Percentiles rank a stretch among this genome's conserved stretches.
phyloP scores from a whole-genome alignment of 75 land plant genomes.

The Chamaecyparis obtusa region DNA sequence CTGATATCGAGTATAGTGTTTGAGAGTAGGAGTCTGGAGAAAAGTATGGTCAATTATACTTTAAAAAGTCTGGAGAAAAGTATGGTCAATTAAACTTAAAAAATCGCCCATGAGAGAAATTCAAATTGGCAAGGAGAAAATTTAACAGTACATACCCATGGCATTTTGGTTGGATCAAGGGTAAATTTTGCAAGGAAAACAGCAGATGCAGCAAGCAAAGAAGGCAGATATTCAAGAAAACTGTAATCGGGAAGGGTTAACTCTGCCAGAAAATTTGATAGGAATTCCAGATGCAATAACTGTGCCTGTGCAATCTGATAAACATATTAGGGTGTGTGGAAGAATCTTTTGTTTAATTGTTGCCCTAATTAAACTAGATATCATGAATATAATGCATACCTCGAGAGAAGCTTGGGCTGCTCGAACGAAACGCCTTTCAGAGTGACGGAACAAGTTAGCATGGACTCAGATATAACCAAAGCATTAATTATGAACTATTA shows the following conservation, averaged over 20 bases:
- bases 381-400: constrained; percentile 28
- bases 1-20: constrained; percentile 76
- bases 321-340: neutral
- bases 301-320: constrained; percentile 38
- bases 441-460: constrained; percentile 2
- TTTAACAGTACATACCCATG: constrained; percentile 61
- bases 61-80: constrained; percentile 29
- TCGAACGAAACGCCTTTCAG: constrained; percentile 63
- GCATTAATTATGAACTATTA: neutral
- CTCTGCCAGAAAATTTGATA: constrained; percentile 80
- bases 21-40: constrained; percentile 64
- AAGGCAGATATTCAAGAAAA: constrained; percentile 68
- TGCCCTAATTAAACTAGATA: neutral
- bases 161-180: constrained; percentile 51
- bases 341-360: neutral
- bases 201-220: constrained; percentile 72
- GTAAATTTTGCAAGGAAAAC: constrained; percentile 80
- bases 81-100: neutral
- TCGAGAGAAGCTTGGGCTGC: constrained; percentile 70
- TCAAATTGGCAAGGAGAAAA: neutral
- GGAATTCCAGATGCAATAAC: constrained; percentile 70
- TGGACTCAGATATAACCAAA: neutral
- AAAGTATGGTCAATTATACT: neutral
- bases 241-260: constrained; percentile 78
- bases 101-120: neutral